A percentile compares a stretch with the other conserved stretches of the same genome.
These are phyloP conservation scores for Trypanosoma theileri DNA, from an alignment of 208 protist genomes.

Conservation along the genomic window DNA sequence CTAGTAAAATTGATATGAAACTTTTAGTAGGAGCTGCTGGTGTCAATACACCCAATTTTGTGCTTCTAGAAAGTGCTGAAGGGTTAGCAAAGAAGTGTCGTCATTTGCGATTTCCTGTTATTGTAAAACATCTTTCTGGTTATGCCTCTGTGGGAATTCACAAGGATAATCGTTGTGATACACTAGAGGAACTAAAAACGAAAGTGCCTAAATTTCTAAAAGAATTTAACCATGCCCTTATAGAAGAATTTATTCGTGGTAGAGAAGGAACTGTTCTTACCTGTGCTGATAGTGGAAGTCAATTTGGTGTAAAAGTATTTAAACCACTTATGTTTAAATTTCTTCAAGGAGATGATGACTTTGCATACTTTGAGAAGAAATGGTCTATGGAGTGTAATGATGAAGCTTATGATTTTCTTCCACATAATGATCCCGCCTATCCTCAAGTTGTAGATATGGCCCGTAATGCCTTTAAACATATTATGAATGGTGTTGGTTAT, in stretches of 20 bases:
- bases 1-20: conserved; percentile 91
- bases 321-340: conserved; percentile 87
- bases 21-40: conserved; percentile 74
- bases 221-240: conserved; percentile 80
- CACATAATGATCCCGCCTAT: conserved; percentile 73
- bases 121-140: conserved; percentile 86
- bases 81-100: conserved; percentile 81
- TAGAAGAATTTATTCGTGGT: conserved; percentile 89
- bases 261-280: conserved; percentile 84
- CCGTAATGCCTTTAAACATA: conserved; percentile 76
- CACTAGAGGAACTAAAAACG: conserved; percentile 67
- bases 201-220: conserved; percentile 70
- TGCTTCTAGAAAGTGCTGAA: conserved; percentile 64
- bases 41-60: conserved; percentile 82
- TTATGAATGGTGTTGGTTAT: conserved; percentile 87
- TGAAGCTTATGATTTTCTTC: conserved; percentile 63
- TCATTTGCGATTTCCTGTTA: conserved; percentile 86
- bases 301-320: conserved; percentile 80
- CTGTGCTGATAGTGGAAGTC: conserved; percentile 68
- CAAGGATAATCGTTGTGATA: conserved; percentile 84
- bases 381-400: conserved; percentile 78
- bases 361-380: conserved; percentile 90
- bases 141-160: conserved; percentile 87
- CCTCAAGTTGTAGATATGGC: conserved; percentile 70
- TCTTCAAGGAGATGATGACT: conserved; percentile 70